phyloP scores from a whole-genome alignment of 2,329 filamentous ascomycete genomes.

The Hypoxylon rubiginosum region DNA sequence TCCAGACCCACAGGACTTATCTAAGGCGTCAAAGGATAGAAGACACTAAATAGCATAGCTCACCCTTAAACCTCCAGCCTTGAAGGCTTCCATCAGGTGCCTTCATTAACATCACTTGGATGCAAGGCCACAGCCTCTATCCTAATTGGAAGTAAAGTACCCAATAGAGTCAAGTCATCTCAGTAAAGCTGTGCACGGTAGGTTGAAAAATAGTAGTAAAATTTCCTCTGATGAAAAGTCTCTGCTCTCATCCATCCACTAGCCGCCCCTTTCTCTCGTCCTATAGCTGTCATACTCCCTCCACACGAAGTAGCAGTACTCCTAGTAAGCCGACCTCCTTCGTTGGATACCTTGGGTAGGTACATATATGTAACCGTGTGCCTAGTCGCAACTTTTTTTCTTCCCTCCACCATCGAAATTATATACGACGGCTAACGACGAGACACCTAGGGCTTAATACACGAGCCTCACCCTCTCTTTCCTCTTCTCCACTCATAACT shows the following conservation, averaged over 20 bases:
- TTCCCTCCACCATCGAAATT: too few relatives aligned
- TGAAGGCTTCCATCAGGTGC: too few relatives aligned
- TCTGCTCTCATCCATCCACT: not conserved
- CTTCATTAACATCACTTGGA: not conserved
- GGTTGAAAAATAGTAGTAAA: slow-evolving; percentile 2
- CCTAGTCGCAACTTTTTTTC: not conserved
- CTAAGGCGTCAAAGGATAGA: too few relatives aligned
- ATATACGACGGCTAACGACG: not conserved
- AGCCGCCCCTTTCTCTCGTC: not conserved
- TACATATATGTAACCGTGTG: not conserved
- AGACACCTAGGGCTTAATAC: not conserved
- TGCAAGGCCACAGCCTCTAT: not conserved
- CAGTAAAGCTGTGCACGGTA: not conserved
- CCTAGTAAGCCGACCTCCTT: not conserved
- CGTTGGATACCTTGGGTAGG: not conserved
- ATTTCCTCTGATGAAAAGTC: not conserved
- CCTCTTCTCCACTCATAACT: not conserved
- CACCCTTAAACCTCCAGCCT: too few relatives aligned
- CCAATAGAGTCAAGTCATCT: not conserved
- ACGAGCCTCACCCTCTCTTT: not conserved
- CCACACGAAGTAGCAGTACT: not conserved
- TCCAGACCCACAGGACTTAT: too few relatives aligned
- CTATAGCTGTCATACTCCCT: not conserved
- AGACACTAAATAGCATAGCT: too few relatives aligned
- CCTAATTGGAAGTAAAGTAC: not conserved